A percentile compares a stretch with the other conserved stretches of the same genome.
Evolutionary conservation across 495 filamentous ascomycete species (phyloP).

Genomic region (Aspergillus nanangensis): DNA sequence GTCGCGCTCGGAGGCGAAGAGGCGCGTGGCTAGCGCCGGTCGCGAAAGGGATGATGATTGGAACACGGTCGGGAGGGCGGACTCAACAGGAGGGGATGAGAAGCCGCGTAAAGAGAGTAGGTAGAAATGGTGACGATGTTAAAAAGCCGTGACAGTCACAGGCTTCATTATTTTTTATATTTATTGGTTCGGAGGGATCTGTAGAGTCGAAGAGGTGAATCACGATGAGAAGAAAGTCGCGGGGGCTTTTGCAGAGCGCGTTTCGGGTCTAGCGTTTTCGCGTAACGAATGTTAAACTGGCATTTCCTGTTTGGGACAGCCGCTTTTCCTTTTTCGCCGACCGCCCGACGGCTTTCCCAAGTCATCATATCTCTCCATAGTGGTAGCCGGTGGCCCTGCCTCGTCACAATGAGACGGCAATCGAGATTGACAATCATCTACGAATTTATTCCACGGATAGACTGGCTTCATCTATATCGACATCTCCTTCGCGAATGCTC

Average conservation of each 20-base stretch:
- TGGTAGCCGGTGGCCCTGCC: background rate
- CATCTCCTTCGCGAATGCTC: slow-evolving; percentile 77
- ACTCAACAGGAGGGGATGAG: background rate
- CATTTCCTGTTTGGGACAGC: slow-evolving; percentile 21
- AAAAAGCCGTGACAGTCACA: no score
- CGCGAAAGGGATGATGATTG: slow-evolving; percentile 15
- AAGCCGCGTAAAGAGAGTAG: no score
- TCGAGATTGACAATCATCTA: background rate
- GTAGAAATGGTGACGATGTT: no score
- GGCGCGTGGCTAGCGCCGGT: slow-evolving; percentile 32
- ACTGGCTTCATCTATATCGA: slow-evolving; percentile 62
- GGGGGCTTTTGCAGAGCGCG: slow-evolving; percentile 21
- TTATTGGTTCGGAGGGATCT: background rate
- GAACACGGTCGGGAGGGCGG: background rate
- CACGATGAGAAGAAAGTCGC: slow-evolving; percentile 29
- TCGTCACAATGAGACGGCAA: background rate
- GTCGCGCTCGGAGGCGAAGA: slow-evolving; percentile 30
- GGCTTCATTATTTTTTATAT: background rate
- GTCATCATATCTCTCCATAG: background rate
- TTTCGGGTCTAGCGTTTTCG: slow-evolving; percentile 22
- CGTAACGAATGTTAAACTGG: slow-evolving; percentile 18
- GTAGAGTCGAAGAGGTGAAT: background rate
- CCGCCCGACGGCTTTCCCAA: background rate
- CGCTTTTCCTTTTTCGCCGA: slow-evolving; percentile 1
- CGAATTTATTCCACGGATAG: background rate